Evolutionary conservation across 768 basidiomycete genomes (phyloP).

Genomic region (Leucocoprinus sp.): DNA sequence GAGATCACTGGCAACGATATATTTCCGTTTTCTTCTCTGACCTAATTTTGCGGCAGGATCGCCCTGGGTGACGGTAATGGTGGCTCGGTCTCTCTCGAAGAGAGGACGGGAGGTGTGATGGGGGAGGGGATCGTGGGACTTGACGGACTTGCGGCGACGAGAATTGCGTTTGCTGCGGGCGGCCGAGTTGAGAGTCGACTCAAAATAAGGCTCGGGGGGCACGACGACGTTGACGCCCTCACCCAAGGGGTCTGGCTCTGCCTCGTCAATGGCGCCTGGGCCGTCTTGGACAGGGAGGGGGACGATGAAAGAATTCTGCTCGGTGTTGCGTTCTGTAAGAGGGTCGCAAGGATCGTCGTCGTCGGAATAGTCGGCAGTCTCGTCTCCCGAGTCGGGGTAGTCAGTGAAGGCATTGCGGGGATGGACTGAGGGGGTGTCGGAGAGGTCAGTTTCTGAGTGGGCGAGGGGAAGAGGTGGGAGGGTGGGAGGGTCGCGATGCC

Average conservation of each 20-base stretch:
- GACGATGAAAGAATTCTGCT: slow-evolving; percentile 59
- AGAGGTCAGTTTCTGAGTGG: slow-evolving; percentile 54
- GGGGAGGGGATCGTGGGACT: slow-evolving; percentile 54
- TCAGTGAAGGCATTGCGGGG: slow-evolving; percentile 59
- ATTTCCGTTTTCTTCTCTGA: slow-evolving; percentile 53
- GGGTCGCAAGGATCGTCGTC: slow-evolving; percentile 57
- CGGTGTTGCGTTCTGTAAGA: slow-evolving; percentile 82
- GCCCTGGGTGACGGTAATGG: slow-evolving; percentile 83
- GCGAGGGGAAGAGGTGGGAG: slow-evolving; percentile 51
- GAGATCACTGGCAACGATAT: slow-evolving; percentile 90
- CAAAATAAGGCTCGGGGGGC: slow-evolving; percentile 78
- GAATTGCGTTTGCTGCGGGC: slow-evolving; percentile 35
- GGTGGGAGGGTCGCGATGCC: slow-evolving; percentile 48
- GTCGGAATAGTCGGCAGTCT: slow-evolving; percentile 48
- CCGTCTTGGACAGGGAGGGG: slow-evolving; percentile 21
- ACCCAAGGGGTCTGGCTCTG: slow-evolving; percentile 78
- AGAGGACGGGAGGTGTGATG: slow-evolving; percentile 67
- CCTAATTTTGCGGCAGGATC: slow-evolving; percentile 54
- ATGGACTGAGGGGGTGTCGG: slow-evolving; percentile 46
- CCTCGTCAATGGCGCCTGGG: slow-evolving; percentile 37
- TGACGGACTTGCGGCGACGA: slow-evolving; percentile 54
- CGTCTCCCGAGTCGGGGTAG: slow-evolving; percentile 59
- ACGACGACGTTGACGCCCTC: slow-evolving; percentile 89
- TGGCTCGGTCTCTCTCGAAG: slow-evolving; percentile 89
- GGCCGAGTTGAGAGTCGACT: slow-evolving; percentile 50